These are phyloP conservation scores for Talaromyces sp. DNA, from an alignment of 2,329 filamentous ascomycete species.

Conservation along the genomic window DNA sequence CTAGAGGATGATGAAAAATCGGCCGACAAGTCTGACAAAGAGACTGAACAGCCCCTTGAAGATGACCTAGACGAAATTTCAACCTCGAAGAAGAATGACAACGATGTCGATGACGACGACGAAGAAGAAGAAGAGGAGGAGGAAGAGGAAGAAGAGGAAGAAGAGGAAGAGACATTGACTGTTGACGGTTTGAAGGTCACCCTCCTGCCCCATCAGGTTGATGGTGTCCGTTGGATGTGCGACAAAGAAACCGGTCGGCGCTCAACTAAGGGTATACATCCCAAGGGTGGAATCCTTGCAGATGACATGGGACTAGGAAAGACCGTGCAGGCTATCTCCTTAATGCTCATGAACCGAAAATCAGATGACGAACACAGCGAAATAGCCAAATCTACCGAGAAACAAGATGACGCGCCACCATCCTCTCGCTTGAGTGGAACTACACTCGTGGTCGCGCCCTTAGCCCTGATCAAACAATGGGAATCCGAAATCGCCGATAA, in stretches of 20 bases:
- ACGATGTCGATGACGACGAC: slow-evolving; percentile 43
- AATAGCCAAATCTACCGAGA: slow-evolving; percentile 40
- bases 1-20: slow-evolving; percentile 32
- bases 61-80: slow-evolving; percentile 46
- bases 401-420: slow-evolving; percentile 61
- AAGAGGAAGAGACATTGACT: slow-evolving; percentile 62
- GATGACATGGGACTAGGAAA: slow-evolving; percentile 97
- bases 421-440: slow-evolving; percentile 69
- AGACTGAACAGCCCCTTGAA: slow-evolving; percentile 51
- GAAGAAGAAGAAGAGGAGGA: slow-evolving; percentile 36
- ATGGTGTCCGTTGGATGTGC: slow-evolving; percentile 93
- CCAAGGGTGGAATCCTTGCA: slow-evolving; percentile 91
- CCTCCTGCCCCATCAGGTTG: slow-evolving; percentile 88
- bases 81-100: slow-evolving; percentile 42
- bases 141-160: slow-evolving; percentile 52
- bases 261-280: slow-evolving; percentile 75
- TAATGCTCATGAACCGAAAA: slow-evolving; percentile 81
- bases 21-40: slow-evolving; percentile 27
- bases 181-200: slow-evolving; percentile 84
- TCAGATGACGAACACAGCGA: slow-evolving; percentile 52
- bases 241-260: slow-evolving; percentile 85
- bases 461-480: slow-evolving; percentile 97
- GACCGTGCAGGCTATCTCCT: slow-evolving; percentile 88
- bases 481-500: slow-evolving; percentile 88
- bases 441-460: slow-evolving; percentile 87